These are phyloP conservation scores for Suillus discolor DNA, from an alignment of 768 basidiomycete species.

Conservation along the genomic window DNA sequence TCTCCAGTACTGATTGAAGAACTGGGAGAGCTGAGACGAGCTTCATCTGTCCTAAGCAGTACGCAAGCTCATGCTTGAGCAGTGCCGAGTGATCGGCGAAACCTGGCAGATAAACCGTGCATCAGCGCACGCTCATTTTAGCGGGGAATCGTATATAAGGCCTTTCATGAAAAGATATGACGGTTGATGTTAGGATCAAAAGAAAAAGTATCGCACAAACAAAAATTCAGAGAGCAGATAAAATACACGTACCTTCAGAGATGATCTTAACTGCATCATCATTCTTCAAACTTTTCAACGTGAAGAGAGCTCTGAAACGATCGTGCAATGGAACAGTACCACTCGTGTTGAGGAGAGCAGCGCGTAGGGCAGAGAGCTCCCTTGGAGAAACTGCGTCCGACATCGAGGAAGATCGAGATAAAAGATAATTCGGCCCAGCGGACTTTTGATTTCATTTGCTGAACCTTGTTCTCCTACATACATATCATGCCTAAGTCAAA, in stretches of 20 bases:
- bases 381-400: constrained; percentile 39
- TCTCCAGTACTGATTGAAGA: constrained; percentile 74
- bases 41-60: constrained; percentile 93
- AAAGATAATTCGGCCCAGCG: constrained; percentile 41
- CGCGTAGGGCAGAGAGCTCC: constrained; percentile 71
- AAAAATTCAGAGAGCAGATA: not conserved
- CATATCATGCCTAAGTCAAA: constrained; percentile 83
- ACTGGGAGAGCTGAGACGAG: constrained; percentile 70
- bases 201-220: constrained; percentile 11
- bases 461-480: constrained; percentile 11
- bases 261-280: constrained; percentile 85
- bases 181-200: not conserved
- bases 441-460: constrained; percentile 46
- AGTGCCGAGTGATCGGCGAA: constrained; percentile 87
- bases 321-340: constrained; percentile 79
- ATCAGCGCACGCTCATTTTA: not conserved
- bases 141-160: not conserved
- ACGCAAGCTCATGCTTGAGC: constrained; percentile 96
- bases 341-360: constrained; percentile 74
- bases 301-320: constrained; percentile 90
- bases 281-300: constrained; percentile 79
- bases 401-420: constrained; percentile 29
- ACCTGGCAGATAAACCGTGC: constrained; percentile 44
- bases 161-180: not conserved
- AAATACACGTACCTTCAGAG: constrained; percentile 62